Evolutionary conservation across 306 rosid genomes (phyloP).

Genomic region (Trifolium dubium): DNA sequence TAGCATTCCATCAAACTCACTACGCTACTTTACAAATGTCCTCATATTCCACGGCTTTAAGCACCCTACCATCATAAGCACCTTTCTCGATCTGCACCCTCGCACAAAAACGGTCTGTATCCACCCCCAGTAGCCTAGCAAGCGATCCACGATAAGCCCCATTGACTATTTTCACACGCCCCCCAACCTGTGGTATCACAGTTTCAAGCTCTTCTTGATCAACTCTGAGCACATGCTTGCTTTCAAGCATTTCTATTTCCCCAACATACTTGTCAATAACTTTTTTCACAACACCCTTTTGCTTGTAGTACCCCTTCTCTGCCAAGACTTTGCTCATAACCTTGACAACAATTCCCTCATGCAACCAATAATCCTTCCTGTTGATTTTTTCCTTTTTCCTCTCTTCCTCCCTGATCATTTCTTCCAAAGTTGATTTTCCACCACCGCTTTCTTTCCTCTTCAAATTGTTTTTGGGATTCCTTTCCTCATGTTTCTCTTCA

Average conservation of each 20-base stretch:
- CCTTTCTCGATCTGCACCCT: conserved; percentile 96
- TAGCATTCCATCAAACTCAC: conserved; percentile 36
- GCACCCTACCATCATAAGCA: conserved; percentile 82
- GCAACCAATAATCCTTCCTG: conserved; percentile 87
- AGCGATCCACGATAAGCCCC: conserved; percentile 86
- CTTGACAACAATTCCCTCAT: conserved; percentile 78
- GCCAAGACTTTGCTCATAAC: conserved; percentile 90
- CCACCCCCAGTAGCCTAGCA: conserved; percentile 74
- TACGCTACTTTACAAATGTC: conserved; percentile 71
- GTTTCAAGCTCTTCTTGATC: conserved; percentile 90
- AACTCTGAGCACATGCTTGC: conserved; percentile 85
- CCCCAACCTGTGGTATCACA: conserved; percentile 89
- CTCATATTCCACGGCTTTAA: conserved; percentile 80
- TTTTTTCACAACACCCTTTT: conserved; percentile 76
- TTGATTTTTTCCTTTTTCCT: conserved; percentile 80
- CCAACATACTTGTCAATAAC: conserved; percentile 89
- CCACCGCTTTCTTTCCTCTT: conserved; percentile 50
- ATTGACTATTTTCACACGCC: conserved; percentile 81
- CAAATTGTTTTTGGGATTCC: conserved; percentile 42
- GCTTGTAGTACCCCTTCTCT: conserved; percentile 86
- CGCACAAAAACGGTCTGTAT: conserved; percentile 69
- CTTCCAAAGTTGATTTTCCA: conserved; percentile 68
- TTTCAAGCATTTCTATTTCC: conserved; percentile 84
- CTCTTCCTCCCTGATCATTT: conserved; percentile 87
- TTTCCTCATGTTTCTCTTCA: conserved; percentile 48